Evolutionary conservation across 2,329 filamentous ascomycete genomes (phyloP).

Genomic region (Aspergillus intermedius): DNA sequence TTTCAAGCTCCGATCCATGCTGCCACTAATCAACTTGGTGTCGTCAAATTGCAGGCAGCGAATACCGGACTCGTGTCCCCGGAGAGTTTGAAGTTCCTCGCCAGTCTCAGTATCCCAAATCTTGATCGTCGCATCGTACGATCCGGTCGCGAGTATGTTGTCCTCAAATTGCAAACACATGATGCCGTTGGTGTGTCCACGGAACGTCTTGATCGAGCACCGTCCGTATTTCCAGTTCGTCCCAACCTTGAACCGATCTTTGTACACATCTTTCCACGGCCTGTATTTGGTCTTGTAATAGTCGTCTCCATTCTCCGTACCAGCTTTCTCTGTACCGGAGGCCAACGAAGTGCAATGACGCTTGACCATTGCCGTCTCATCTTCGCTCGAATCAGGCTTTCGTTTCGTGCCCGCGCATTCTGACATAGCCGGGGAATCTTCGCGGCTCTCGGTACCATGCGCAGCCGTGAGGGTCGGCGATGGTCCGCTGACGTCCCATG

Average conservation of each 20-base stretch:
- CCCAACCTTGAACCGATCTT: conserved; percentile 88
- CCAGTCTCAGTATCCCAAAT: conserved; percentile 93
- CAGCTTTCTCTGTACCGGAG: conserved; percentile 21
- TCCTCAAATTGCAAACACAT: conserved; percentile 79
- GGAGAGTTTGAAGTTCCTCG: conserved; percentile 74
- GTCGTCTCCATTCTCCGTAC: conserved; percentile 33
- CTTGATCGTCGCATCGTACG: conserved; percentile 90
- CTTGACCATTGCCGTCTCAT: conserved; percentile 24
- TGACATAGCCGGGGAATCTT: conserved; percentile 3
- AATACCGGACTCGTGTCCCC: conserved; percentile 75
- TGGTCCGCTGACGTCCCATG: conserved; percentile 50
- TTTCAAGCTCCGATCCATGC: conserved; percentile 78
- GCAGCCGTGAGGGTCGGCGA: conserved; percentile 31
- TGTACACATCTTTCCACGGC: conserved; percentile 96
- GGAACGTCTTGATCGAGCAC: conserved; percentile 75
- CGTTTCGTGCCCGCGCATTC: conserved; percentile 15
- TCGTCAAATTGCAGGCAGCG: conserved; percentile 90
- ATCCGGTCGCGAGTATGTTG: conserved; percentile 84
- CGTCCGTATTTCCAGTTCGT: conserved; percentile 97
- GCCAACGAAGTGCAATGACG: conserved; percentile 24
- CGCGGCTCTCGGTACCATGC: background rate
- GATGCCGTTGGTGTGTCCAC: conserved; percentile 81
- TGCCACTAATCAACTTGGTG: conserved; percentile 81
- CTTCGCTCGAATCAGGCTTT: conserved; percentile 21
- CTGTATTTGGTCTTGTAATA: conserved; percentile 50